These are phyloP conservation scores for Aspergillus ostianus DNA, from an alignment of 495 filamentous ascomycete genomes.

Conservation along the genomic window DNA sequence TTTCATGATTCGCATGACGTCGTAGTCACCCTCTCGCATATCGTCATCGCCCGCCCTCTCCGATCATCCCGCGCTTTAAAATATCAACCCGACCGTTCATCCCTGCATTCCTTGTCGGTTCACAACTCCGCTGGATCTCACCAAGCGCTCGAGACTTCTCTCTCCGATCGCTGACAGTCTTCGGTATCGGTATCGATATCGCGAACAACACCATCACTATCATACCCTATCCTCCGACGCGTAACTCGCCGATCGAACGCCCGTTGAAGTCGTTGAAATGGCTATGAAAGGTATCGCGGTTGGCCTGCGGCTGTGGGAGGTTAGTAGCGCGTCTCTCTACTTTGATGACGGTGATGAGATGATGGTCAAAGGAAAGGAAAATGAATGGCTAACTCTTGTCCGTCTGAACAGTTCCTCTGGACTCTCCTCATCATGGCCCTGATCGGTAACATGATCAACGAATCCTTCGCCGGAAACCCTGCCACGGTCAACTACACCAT, in stretches of 20 bases:
- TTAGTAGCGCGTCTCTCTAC: constrained; percentile 16
- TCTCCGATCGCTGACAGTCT: not conserved
- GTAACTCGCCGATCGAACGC: constrained; percentile 1
- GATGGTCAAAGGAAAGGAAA: not conserved
- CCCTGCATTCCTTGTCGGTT: constrained; percentile 17
- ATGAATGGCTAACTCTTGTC: constrained; percentile 7
- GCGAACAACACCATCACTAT: constrained; percentile 1
- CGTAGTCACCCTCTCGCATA: constrained; percentile 23
- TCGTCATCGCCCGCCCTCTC: constrained; percentile 36
- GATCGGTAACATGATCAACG: constrained; percentile 65
- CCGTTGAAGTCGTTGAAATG: constrained; percentile 25
- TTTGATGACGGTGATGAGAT: not conserved
- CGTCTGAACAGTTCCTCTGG: constrained; percentile 55
- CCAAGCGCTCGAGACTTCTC: not conserved
- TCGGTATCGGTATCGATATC: not conserved
- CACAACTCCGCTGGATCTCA: constrained; percentile 7
- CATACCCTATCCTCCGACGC: not conserved
- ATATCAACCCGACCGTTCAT: constrained; percentile 24
- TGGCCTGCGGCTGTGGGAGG: constrained; percentile 41
- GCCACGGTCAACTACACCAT: constrained; percentile 60
- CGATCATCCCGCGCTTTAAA: constrained; percentile 30
- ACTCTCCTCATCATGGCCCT: constrained; percentile 66
- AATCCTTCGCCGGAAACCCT: constrained; percentile 54
- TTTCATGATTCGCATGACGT: constrained; percentile 38
- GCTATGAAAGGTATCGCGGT: constrained; percentile 29